Conservation (phyloP, 1,284 basidiomycete genomes). For the Takashimella koratensis region DNA sequence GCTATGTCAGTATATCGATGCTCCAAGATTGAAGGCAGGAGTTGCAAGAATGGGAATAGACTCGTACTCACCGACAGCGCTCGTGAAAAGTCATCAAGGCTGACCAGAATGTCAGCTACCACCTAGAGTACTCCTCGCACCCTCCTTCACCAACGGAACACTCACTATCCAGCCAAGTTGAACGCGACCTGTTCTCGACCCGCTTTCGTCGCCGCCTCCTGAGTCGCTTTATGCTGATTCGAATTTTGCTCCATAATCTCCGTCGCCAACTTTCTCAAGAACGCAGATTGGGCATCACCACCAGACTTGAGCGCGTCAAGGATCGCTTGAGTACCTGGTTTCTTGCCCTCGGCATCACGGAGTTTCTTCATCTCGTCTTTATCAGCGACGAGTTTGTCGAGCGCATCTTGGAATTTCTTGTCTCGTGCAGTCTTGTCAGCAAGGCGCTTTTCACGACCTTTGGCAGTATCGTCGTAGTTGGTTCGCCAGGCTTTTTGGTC, state of each 20-base stretch:
- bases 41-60: background rate
- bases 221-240: slow-evolving; percentile 44
- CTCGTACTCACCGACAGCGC: slow-evolving; percentile 35
- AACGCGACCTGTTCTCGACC: slow-evolving; percentile 49
- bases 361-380: slow-evolving; percentile 45
- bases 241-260: slow-evolving; percentile 47
- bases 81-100: slow-evolving; percentile 47
- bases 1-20: background rate
- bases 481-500: slow-evolving; percentile 33
- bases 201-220: slow-evolving; percentile 35
- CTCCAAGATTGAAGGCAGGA: background rate
- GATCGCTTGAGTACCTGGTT: slow-evolving; percentile 45
- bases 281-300: slow-evolving; percentile 39
- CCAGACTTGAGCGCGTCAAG: slow-evolving; percentile 44
- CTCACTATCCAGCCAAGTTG: slow-evolving; percentile 47
- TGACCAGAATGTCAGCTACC: slow-evolving; percentile 10
- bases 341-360: slow-evolving; percentile 40
- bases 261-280: slow-evolving; percentile 40
- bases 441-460: slow-evolving; percentile 39
- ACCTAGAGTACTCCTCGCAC: too few relatives aligned
- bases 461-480: slow-evolving; percentile 25
- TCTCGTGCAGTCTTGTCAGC: slow-evolving; percentile 34
- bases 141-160: too few relatives aligned
- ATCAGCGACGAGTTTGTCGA: slow-evolving; percentile 40
- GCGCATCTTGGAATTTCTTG: slow-evolving; percentile 43